Percentiles rank a stretch among this genome's conserved stretches.
Evolutionary conservation across 257 asterid genomes (phyloP).

Genomic region (Jacaranda mimosifolia): DNA sequence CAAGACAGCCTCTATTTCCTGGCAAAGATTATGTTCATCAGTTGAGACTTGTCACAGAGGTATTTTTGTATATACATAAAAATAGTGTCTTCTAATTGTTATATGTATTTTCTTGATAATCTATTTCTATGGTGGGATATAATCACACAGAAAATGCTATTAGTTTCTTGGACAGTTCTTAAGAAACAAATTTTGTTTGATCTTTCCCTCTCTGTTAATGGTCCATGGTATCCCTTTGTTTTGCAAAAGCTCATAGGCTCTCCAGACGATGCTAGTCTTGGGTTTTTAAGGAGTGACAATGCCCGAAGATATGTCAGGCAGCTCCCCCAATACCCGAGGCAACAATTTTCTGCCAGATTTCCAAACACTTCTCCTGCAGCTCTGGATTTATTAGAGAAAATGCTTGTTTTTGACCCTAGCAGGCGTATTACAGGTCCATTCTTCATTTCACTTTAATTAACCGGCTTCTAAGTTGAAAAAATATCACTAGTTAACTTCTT

Average conservation of each 20-base stretch:
- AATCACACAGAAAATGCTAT: no score
- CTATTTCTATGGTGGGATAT: not conserved
- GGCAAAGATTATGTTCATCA: slow-evolving; percentile 98
- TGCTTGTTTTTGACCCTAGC: slow-evolving; percentile 76
- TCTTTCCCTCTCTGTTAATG: not conserved
- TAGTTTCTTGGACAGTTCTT: no score
- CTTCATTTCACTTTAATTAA: not conserved
- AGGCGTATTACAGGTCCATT: slow-evolving; percentile 64
- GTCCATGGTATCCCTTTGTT: not conserved
- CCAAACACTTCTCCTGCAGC: slow-evolving; percentile 61
- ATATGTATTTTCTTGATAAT: not conserved
- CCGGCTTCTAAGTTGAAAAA: not conserved
- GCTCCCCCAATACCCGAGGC: slow-evolving; percentile 69
- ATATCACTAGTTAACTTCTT: not conserved
- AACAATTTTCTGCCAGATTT: slow-evolving; percentile 64
- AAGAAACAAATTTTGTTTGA: no score
- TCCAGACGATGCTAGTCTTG: slow-evolving; percentile 73
- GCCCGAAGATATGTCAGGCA: slow-evolving; percentile 70
- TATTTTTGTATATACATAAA: slow-evolving; percentile 29
- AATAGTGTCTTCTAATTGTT: not conserved
- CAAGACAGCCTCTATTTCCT: slow-evolving; percentile 92
- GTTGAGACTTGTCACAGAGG: slow-evolving; percentile 96
- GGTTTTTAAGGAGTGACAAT: slow-evolving; percentile 67
- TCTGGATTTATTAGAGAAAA: slow-evolving; percentile 65
- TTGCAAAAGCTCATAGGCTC: slow-evolving; percentile 63